A percentile compares a stretch with the other conserved stretches of the same genome.
phyloP scores from a whole-genome alignment of 2,329 filamentous ascomycete species.

The Aspergillus oerlinghausenensis region DNA sequence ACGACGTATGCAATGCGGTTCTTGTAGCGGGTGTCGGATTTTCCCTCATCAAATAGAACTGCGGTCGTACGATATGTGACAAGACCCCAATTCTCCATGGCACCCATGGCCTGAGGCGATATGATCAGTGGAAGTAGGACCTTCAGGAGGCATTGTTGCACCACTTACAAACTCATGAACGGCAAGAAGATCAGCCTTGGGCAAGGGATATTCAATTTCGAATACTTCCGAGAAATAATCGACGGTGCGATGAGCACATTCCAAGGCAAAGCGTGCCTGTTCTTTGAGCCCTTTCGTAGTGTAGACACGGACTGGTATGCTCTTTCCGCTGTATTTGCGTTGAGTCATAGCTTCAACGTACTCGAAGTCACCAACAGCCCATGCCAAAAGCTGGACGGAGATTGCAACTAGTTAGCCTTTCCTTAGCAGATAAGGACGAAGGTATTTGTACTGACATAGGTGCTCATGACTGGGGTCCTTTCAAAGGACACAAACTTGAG shows the following conservation, averaged over 20 bases:
- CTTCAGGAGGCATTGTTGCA: constrained; percentile 10
- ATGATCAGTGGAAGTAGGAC: background rate
- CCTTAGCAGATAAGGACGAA: background rate
- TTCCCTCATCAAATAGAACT: constrained; percentile 90
- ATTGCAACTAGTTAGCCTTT: constrained; percentile 44
- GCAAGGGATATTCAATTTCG: constrained; percentile 85
- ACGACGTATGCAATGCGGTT: constrained; percentile 96
- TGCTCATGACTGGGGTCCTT: constrained; percentile 84
- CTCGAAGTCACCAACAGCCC: constrained; percentile 96
- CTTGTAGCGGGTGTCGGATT: constrained; percentile 83
- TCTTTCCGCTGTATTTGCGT: constrained; percentile 85
- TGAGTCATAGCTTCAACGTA: constrained; percentile 89
- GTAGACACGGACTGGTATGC: constrained; percentile 89
- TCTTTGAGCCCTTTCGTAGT: constrained; percentile 92
- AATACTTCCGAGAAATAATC: constrained; percentile 97
- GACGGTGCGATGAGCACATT: constrained; percentile 88
- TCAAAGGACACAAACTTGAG: constrained; percentile 71
- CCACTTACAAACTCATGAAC: constrained; percentile 82
- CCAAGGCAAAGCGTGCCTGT: constrained; percentile 81
- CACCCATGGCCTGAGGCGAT: constrained; percentile 50
- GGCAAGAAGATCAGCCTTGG: constrained; percentile 84
- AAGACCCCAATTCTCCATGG: constrained; percentile 96
- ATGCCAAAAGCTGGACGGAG: constrained; percentile 70
- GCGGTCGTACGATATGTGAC: constrained; percentile 95
- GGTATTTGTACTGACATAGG: constrained; percentile 50